Percentiles rank a stretch among this genome's conserved stretches.
phyloP scores from a whole-genome alignment of 1,284 basidiomycete genomes.

The Blastosporella zonata region DNA sequence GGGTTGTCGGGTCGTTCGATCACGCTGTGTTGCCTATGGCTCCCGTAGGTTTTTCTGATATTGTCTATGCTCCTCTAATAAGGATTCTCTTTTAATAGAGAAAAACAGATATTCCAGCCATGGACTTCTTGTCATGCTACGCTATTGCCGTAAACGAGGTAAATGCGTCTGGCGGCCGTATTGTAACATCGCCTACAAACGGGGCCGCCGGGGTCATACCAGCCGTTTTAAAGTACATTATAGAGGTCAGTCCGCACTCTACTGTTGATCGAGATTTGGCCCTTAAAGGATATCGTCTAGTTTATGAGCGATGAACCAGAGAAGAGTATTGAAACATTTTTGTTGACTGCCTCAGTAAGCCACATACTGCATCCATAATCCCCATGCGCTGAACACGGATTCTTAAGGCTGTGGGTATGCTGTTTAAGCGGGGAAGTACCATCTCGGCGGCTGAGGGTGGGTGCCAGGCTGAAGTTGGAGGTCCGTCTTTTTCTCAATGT shows the following conservation, averaged over 20 bases:
- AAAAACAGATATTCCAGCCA: slow-evolving; percentile 84
- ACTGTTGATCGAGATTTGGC: not conserved
- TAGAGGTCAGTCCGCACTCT: slow-evolving; percentile 51
- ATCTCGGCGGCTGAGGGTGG: slow-evolving; percentile 95
- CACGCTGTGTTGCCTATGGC: slow-evolving; percentile 84
- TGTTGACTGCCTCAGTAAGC: slow-evolving; percentile 61
- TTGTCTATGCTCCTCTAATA: not conserved
- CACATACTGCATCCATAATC: not conserved
- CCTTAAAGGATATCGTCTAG: slow-evolving; percentile 29
- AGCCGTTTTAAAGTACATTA: slow-evolving; percentile 83
- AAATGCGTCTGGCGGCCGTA: slow-evolving; percentile 88
- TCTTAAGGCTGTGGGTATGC: slow-evolving; percentile 84
- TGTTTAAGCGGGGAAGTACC: slow-evolving; percentile 96
- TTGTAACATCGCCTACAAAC: slow-evolving; percentile 93
- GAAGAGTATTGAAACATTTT: slow-evolving; percentile 82
- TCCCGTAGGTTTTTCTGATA: slow-evolving; percentile 47
- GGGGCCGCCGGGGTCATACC: slow-evolving; percentile 92
- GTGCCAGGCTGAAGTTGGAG: slow-evolving; percentile 84
- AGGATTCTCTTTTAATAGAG: slow-evolving; percentile 42
- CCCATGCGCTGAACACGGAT: not conserved
- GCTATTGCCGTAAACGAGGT: slow-evolving; percentile 91
- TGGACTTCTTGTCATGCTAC: slow-evolving; percentile 93
- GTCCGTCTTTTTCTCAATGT: slow-evolving; percentile 30
- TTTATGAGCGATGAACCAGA: slow-evolving; percentile 90
- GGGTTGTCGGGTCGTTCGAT: slow-evolving; percentile 75